Percentiles rank a stretch among this genome's conserved stretches.
Conservation (phyloP, 371 early-diverging fungal genomes). For the Lichtheimia ornata region DNA sequence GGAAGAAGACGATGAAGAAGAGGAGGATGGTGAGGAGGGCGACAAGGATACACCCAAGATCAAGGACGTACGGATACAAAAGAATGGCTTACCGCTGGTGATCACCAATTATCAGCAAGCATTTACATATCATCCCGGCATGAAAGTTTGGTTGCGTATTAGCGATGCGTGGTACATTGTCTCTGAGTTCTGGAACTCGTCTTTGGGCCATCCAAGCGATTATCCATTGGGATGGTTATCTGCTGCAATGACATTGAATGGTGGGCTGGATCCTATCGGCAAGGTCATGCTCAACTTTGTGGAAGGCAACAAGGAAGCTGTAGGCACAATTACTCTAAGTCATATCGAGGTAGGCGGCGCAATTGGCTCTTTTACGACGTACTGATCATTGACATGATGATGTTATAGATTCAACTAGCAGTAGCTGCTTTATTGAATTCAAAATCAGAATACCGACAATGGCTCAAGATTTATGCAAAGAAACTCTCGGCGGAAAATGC, state of each 20-base stretch:
- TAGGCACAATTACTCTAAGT: slow-evolving; percentile 30
- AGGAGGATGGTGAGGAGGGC: slow-evolving; percentile 17
- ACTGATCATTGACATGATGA: background rate
- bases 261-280: slow-evolving; percentile 28
- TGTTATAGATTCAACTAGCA: slow-evolving; percentile 61
- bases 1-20: background rate
- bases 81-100: slow-evolving; percentile 73
- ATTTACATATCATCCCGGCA: slow-evolving; percentile 69
- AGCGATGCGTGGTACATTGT: slow-evolving; percentile 63
- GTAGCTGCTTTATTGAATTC: slow-evolving; percentile 62
- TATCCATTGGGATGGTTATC: slow-evolving; percentile 44
- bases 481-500: slow-evolving; percentile 69
- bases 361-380: background rate
- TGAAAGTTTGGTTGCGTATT: slow-evolving; percentile 77
- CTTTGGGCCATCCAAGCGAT: slow-evolving; percentile 10
- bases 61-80: slow-evolving; percentile 57
- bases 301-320: slow-evolving; percentile 18
- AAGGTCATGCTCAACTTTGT: slow-evolving; percentile 26
- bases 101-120: slow-evolving; percentile 72
- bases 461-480: slow-evolving; percentile 70
- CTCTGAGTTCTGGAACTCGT: slow-evolving; percentile 59
- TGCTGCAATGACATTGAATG: slow-evolving; percentile 14
- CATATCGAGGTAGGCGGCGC: slow-evolving; percentile 31
- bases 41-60: slow-evolving; percentile 53
- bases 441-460: slow-evolving; percentile 62